Evolutionary conservation across 2,329 filamentous ascomycete species (phyloP).

Genomic region (Colletotrichum gigasporum): DNA sequence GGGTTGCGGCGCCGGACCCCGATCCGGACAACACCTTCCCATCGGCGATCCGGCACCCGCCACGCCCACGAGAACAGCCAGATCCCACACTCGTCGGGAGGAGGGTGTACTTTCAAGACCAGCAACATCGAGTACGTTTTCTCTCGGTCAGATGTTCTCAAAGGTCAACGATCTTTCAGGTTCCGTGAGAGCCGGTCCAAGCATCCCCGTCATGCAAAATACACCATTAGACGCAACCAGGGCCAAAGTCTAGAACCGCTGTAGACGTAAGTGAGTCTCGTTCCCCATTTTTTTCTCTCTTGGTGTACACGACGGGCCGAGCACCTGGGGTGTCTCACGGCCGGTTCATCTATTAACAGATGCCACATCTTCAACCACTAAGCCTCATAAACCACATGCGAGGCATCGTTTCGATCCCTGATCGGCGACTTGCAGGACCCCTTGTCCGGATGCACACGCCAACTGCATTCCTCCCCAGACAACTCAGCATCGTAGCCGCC

Average conservation of each 20-base stretch:
- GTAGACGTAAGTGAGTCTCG: background rate
- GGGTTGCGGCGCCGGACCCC: background rate
- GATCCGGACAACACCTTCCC: background rate
- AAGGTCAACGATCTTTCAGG: no score
- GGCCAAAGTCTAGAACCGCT: background rate
- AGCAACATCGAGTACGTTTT: no score
- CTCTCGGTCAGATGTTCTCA: no score
- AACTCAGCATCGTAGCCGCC: background rate
- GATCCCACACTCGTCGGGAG: background rate
- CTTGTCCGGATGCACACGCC: constrained; percentile 1
- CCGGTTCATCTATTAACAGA: constrained; percentile 11
- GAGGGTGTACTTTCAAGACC: no score
- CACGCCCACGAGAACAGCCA: background rate
- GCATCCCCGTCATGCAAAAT: background rate
- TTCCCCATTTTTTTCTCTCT: background rate
- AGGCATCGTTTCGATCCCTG: constrained; percentile 6
- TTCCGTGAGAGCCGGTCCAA: background rate
- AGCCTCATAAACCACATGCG: background rate
- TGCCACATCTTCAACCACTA: background rate
- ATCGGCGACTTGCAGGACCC: background rate
- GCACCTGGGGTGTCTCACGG: constrained; percentile 8
- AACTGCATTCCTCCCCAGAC: background rate
- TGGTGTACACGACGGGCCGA: constrained; percentile 20
- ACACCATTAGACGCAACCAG: background rate
- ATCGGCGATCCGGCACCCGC: constrained; percentile 4